phyloP scores from a whole-genome alignment of 2,329 filamentous ascomycete genomes.

The Beauveria caledonica region DNA sequence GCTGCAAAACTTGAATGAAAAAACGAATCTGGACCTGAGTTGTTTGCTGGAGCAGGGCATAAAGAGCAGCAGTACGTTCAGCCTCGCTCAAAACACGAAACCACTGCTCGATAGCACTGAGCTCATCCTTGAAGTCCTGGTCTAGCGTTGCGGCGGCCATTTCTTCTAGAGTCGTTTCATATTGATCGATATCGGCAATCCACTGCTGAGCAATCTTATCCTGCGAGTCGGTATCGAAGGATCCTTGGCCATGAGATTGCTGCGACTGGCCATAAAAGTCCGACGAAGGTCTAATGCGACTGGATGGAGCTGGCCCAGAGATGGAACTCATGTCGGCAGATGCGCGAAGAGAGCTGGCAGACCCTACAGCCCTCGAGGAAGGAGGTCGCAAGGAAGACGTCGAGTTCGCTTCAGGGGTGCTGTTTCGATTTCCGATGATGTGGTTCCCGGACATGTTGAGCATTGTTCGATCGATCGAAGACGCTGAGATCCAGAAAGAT shows the following conservation, averaged over 20 bases:
- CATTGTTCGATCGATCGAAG: slow-evolving; percentile 28
- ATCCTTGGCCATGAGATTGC: slow-evolving; percentile 57
- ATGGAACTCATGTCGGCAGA: slow-evolving; percentile 94
- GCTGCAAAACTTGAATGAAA: slow-evolving; percentile 97
- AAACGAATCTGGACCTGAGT: slow-evolving; percentile 98
- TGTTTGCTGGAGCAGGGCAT: slow-evolving; percentile 93
- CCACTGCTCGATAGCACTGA: slow-evolving; percentile 99
- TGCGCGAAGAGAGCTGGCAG: slow-evolving; percentile 79
- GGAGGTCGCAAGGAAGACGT: slow-evolving; percentile 77
- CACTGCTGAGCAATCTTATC: slow-evolving; percentile 96
- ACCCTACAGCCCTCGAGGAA: slow-evolving; percentile 65
- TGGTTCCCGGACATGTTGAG: slow-evolving; percentile 61
- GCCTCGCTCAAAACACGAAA: slow-evolving; percentile 96
- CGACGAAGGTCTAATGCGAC: slow-evolving; percentile 84
- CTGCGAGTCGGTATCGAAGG: slow-evolving; percentile 68
- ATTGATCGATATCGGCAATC: slow-evolving; percentile 98
- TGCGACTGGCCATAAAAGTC: slow-evolving; percentile 83
- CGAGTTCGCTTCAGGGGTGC: slow-evolving; percentile 85
- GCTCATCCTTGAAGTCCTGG: slow-evolving; percentile 98
- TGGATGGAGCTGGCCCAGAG: slow-evolving; percentile 55
- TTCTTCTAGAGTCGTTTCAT: slow-evolving; percentile 96
- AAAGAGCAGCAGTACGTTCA: slow-evolving; percentile 88
- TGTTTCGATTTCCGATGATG: slow-evolving; percentile 81
- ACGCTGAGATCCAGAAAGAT: slow-evolving; percentile 5
- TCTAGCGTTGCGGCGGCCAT: slow-evolving; percentile 98